phyloP scores from a whole-genome alignment of 2,329 filamentous ascomycete species.

The Aphanocladium album region DNA sequence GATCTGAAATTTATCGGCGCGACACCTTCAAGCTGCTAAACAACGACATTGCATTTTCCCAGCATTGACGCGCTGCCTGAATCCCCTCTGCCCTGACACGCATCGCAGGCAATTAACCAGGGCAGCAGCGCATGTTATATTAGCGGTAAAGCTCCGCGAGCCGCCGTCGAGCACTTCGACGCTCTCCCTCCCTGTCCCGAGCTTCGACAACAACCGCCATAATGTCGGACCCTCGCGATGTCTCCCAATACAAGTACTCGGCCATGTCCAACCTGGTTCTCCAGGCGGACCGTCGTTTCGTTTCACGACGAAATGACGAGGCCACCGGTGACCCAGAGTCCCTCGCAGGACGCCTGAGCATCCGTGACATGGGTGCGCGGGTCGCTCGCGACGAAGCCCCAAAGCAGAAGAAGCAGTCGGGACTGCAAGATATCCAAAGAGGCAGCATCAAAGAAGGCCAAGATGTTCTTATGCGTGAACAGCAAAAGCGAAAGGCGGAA shows the following conservation, averaged over 20 bases:
- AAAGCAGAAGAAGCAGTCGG: slow-evolving; percentile 70
- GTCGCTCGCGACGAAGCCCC: slow-evolving; percentile 75
- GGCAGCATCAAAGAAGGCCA: slow-evolving; percentile 74
- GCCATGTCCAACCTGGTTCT: slow-evolving; percentile 99
- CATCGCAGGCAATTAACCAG: neutral
- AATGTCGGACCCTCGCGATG: slow-evolving; percentile 77
- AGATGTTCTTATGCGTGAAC: slow-evolving; percentile 77
- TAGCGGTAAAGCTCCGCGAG: slow-evolving; percentile 12
- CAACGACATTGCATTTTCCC: neutral
- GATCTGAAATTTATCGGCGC: slow-evolving; percentile 34
- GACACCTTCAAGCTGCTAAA: slow-evolving; percentile 18
- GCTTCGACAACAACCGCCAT: slow-evolving; percentile 28
- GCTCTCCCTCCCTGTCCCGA: slow-evolving; percentile 1
- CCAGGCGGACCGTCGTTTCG: slow-evolving; percentile 96
- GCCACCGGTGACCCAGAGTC: slow-evolving; percentile 96
- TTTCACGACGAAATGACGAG: slow-evolving; percentile 88
- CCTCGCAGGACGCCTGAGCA: slow-evolving; percentile 86
- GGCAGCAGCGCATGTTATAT: slow-evolving; percentile 9
- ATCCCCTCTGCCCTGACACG: neutral
- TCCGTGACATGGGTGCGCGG: slow-evolving; percentile 88
- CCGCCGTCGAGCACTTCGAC: slow-evolving; percentile 15
- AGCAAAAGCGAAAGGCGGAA: slow-evolving; percentile 80
- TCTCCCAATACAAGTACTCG: slow-evolving; percentile 98
- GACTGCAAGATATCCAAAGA: slow-evolving; percentile 65
- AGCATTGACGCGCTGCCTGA: slow-evolving; percentile 9